Evolutionary conservation across 495 filamentous ascomycete species (phyloP).

Genomic region (Xylaria grammica): DNA sequence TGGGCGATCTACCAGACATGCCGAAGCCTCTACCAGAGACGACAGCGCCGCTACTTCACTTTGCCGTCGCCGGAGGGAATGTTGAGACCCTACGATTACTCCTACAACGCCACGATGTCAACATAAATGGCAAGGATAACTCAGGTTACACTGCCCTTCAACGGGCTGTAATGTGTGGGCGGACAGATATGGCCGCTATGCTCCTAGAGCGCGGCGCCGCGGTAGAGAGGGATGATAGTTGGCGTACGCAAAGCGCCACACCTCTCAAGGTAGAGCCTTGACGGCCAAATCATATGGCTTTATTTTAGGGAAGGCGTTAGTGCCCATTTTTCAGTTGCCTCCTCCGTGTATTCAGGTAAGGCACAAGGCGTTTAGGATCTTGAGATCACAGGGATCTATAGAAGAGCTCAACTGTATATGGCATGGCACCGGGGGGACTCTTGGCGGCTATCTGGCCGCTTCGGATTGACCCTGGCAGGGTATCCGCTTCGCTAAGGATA

Average conservation of each 20-base stretch:
- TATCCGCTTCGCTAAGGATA: slow-evolving; percentile 9
- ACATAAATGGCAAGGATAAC: slow-evolving; percentile 35
- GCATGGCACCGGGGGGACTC: background rate
- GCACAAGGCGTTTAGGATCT: slow-evolving; percentile 14
- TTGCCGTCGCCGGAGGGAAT: slow-evolving; percentile 37
- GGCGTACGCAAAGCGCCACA: background rate
- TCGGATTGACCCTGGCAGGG: slow-evolving; percentile 10
- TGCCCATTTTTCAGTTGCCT: background rate
- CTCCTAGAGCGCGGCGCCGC: slow-evolving; percentile 38
- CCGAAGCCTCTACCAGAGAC: slow-evolving; percentile 37
- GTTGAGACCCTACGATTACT: slow-evolving; percentile 35
- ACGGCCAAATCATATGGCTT: background rate
- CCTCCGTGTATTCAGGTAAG: slow-evolving; percentile 1
- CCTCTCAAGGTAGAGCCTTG: slow-evolving; percentile 5
- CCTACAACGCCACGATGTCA: slow-evolving; percentile 36
- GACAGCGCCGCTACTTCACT: slow-evolving; percentile 40
- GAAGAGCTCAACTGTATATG: slow-evolving; percentile 1
- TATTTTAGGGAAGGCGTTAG: too few relatives aligned
- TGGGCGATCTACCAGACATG: slow-evolving; percentile 26
- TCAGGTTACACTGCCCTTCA: slow-evolving; percentile 39
- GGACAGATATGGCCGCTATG: slow-evolving; percentile 40
- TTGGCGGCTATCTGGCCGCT: slow-evolving; percentile 11
- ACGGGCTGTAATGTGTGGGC: slow-evolving; percentile 37
- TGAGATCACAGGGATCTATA: background rate
- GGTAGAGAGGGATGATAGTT: slow-evolving; percentile 29